Percentiles rank a stretch among this genome's conserved stretches.
These are phyloP conservation scores for Plasmodium sp. DNA, from an alignment of 169 alveolate species.

Conservation along the genomic window DNA sequence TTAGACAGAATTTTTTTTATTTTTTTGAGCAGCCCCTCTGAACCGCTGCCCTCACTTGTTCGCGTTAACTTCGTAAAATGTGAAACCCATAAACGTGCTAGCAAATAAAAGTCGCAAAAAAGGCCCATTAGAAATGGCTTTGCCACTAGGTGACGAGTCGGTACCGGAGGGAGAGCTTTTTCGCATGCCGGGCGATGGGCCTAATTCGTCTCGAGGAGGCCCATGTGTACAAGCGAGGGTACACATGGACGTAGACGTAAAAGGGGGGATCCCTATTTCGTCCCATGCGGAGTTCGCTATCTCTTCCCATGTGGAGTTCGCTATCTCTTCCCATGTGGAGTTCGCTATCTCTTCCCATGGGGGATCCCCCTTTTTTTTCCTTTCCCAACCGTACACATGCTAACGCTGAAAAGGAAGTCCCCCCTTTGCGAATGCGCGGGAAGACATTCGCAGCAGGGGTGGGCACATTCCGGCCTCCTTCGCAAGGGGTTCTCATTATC, in stretches of 20 bases:
- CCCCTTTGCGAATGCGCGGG: background rate
- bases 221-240: background rate
- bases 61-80: background rate
- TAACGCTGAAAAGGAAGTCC: background rate
- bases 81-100: background rate
- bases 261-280: background rate
- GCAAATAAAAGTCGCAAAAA: background rate
- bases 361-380: background rate
- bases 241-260: background rate
- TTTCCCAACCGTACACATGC: background rate
- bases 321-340: background rate
- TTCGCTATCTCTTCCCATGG: background rate
- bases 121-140: background rate
- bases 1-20: background rate
- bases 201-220: background rate
- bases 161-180: background rate
- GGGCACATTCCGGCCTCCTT: background rate
- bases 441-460: background rate
- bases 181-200: background rate
- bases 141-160: background rate
- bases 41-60: background rate
- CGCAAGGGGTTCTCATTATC: background rate
- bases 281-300: background rate
- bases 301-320: background rate
- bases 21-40: background rate